Evolutionary conservation across 2,329 filamentous ascomycete genomes (phyloP).

Genomic region (Fusarium tuaranense): DNA sequence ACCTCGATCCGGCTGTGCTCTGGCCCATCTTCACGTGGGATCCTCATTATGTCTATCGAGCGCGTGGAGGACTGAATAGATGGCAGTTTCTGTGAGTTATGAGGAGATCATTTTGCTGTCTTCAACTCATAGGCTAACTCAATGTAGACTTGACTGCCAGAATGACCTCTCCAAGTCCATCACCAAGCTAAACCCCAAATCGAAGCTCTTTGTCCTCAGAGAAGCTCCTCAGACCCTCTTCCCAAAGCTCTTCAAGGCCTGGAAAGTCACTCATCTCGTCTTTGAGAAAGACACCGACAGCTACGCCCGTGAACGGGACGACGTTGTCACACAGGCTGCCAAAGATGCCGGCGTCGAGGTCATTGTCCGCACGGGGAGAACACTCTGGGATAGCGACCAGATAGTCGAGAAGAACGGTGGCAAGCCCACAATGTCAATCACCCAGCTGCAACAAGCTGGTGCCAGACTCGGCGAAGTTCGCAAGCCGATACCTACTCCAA

Average conservation of each 20-base stretch:
- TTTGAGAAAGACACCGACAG: constrained; percentile 85
- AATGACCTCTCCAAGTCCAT: constrained; percentile 76
- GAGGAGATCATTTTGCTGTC: background rate
- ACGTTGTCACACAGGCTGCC: constrained; percentile 68
- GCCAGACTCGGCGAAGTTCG: constrained; percentile 72
- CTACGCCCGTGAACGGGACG: constrained; percentile 75
- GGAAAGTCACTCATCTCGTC: constrained; percentile 80
- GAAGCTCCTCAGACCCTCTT: constrained; percentile 79
- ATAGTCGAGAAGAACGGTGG: constrained; percentile 73
- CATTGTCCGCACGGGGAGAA: constrained; percentile 72
- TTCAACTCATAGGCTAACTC: background rate
- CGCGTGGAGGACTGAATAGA: constrained; percentile 76
- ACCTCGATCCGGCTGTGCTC: constrained; percentile 74
- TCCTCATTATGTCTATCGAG: constrained; percentile 81
- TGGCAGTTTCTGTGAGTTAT: constrained; percentile 75
- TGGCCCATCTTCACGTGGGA: constrained; percentile 87
- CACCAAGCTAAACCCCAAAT: constrained; percentile 75
- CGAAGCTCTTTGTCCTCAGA: constrained; percentile 77
- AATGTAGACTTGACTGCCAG: constrained; percentile 75
- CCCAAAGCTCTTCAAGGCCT: constrained; percentile 78
- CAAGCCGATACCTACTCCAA: constrained; percentile 70
- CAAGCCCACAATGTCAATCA: constrained; percentile 81
- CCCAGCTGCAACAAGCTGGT: constrained; percentile 73
- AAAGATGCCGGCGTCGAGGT: constrained; percentile 75
- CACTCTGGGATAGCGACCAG: constrained; percentile 79